Percentiles rank a stretch among this genome's conserved stretches.
Evolutionary conservation across 2,329 filamentous ascomycete species (phyloP).

Genomic region (Trichoderma sp.): DNA sequence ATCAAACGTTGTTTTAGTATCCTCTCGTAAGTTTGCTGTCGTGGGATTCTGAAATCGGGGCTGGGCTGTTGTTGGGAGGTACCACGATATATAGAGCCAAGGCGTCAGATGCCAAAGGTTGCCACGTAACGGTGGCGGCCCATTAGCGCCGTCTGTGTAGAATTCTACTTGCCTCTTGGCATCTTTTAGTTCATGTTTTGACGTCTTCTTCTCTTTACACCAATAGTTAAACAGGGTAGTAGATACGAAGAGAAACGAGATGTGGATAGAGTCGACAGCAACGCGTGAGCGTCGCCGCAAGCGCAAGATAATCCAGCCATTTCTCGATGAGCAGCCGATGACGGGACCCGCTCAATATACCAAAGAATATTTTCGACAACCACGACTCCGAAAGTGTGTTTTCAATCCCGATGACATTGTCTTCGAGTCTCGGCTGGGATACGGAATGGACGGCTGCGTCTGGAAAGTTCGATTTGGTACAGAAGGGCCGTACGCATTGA

Average conservation of each 20-base stretch:
- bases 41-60: too few relatives aligned
- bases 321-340: not conserved
- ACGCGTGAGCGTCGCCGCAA: not conserved
- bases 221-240: too few relatives aligned
- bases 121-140: too few relatives aligned
- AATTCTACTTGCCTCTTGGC: too few relatives aligned
- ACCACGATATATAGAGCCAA: too few relatives aligned
- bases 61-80: too few relatives aligned
- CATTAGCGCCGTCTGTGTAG: too few relatives aligned
- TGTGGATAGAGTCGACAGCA: not conserved
- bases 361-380: not conserved
- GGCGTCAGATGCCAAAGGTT: too few relatives aligned
- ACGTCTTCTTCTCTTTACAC: too few relatives aligned
- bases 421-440: not conserved
- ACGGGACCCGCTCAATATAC: not conserved
- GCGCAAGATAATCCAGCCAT: not conserved
- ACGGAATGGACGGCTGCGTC: not conserved
- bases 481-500: not conserved
- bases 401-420: not conserved
- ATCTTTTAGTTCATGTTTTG: too few relatives aligned
- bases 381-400: not conserved
- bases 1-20: too few relatives aligned
- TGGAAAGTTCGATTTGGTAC: not conserved
- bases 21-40: too few relatives aligned
- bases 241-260: not conserved